Conservation (phyloP, 768 basidiomycete genomes). For the Pulveroboletus sp. region DNA sequence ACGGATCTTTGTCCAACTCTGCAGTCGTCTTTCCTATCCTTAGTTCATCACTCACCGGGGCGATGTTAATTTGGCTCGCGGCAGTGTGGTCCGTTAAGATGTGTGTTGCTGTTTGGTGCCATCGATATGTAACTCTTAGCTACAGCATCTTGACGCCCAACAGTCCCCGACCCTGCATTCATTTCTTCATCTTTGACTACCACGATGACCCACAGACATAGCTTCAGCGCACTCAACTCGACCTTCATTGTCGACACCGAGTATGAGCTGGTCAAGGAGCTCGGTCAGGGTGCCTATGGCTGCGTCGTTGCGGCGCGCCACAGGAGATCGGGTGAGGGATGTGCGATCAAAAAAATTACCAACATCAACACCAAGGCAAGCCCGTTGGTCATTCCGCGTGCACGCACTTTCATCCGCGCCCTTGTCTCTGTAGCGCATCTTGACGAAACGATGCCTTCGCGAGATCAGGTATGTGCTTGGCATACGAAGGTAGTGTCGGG, state of each 20-base stretch:
- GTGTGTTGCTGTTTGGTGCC: conserved; percentile 29
- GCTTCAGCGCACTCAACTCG: conserved; percentile 80
- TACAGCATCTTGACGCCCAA: conserved; percentile 4
- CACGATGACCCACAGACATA: conserved; percentile 61
- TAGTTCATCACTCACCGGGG: not conserved
- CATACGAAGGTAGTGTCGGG: not conserved
- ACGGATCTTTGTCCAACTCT: not conserved
- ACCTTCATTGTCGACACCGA: conserved; percentile 84
- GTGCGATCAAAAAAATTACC: conserved; percentile 95
- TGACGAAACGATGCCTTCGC: conserved; percentile 93
- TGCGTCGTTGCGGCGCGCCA: conserved; percentile 86
- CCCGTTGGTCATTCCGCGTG: not conserved
- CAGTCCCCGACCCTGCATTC: not conserved
- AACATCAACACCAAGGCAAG: conserved; percentile 85
- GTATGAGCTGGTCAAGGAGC: conserved; percentile 94
- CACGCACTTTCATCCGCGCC: conserved; percentile 10
- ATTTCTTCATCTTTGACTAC: conserved; percentile 7
- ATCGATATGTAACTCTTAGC: conserved; percentile 23
- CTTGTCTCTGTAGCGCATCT: conserved; percentile 59
- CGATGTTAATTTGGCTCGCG: not conserved
- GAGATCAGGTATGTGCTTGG: conserved; percentile 72
- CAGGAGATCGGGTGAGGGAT: conserved; percentile 77
- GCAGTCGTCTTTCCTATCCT: not conserved
- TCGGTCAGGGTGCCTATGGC: conserved; percentile 94
- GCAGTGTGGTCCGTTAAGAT: conserved; percentile 7